Base-by-base conservation (phyloP, 169 alveolate genomes). In the Plasmodium fragile region DNA sequence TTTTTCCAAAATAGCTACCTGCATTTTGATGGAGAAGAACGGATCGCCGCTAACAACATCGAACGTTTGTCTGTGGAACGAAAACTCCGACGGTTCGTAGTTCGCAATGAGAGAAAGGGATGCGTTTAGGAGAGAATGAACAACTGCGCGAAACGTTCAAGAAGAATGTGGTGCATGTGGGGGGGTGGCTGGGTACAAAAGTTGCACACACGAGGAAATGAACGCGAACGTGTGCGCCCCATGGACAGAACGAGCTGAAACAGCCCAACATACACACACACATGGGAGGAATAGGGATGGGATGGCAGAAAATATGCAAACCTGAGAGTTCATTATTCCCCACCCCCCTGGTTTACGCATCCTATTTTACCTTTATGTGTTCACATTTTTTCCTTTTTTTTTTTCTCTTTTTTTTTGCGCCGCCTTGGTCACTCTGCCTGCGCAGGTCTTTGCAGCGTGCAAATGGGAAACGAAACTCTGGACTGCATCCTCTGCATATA, bases 41-140 rank as follows among this genome's bases (percentile, higher is more conserved):
- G 98, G 98, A 59, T 94, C 97, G 8, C 97, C 97, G 25, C 92
- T 96, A 80, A 95, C 96, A 49, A 93, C 98, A 4, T 96, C 98
- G 1, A 97, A 97, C 39, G 95, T 96, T 28, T 95, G 97, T n/a
- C 95, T 91, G 65, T 96, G 98, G 98, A 97, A 96, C 78, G 93
- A 93, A 36, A 95, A 96, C 49, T 96, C 96, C 8, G 98, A 96
- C 80, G 98, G 96, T 95, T 52, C 32, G 84, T 18, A 39, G 22
- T 81, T 13, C 41, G 36, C 25, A n/a, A 55, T 10, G 43, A 28
- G 41, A 18, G 65, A 81, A 53, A 36, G 32, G 4, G 45, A 22
- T 28, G 32, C 41, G 49, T 49, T 30, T 49, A 30, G 6, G 34
- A 80, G 36, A 43, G 34, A 25, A 10, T 10, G 32, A 81, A 6